Percentiles rank a stretch among this genome's conserved stretches.
Conservation (phyloP, 2,329 filamentous ascomycete genomes). For the Ascosphaera acerosa region DNA sequence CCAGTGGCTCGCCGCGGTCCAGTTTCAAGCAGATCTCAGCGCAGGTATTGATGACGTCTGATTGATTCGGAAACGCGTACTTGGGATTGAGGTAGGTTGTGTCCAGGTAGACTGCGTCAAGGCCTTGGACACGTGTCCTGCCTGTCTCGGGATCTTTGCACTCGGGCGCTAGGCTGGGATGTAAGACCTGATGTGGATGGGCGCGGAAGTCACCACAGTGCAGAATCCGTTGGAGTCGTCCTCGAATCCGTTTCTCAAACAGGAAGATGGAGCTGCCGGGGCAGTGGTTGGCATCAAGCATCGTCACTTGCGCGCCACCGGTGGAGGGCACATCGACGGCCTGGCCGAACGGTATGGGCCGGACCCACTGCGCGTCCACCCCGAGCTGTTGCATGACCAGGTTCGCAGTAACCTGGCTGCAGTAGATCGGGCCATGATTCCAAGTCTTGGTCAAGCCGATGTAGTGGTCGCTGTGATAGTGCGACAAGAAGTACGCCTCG, state of each 20-base stretch:
- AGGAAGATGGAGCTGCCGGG: conserved; percentile 84
- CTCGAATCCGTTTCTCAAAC: conserved; percentile 51
- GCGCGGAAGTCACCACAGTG: conserved; percentile 94
- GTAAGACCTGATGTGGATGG: conserved; percentile 57
- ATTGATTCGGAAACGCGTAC: conserved; percentile 78
- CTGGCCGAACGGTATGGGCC: conserved; percentile 64
- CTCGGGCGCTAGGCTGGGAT: conserved; percentile 58
- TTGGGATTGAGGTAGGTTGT: conserved; percentile 92
- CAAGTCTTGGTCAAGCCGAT: conserved; percentile 70
- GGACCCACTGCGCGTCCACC: conserved; percentile 65
- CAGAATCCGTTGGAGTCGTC: conserved; percentile 49
- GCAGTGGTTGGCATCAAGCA: conserved; percentile 93
- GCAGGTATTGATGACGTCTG: conserved; percentile 66
- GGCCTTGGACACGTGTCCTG: conserved; percentile 52
- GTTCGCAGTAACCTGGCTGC: conserved; percentile 76
- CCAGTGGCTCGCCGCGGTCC: conserved; percentile 36
- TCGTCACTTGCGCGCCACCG: conserved; percentile 62
- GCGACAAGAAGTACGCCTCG: conserved; percentile 85
- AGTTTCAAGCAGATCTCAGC: conserved; percentile 66
- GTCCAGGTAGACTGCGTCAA: conserved; percentile 90
- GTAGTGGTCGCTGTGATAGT: conserved; percentile 97
- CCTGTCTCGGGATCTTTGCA: conserved; percentile 43
- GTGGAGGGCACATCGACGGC: conserved; percentile 57
- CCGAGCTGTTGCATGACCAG: conserved; percentile 65
- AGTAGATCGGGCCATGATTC: conserved; percentile 89